Evolutionary conservation across 768 basidiomycete species (phyloP), one percentile per base, ranked within the genome.

Genomic region (Tremella yokohamensis): DNA sequence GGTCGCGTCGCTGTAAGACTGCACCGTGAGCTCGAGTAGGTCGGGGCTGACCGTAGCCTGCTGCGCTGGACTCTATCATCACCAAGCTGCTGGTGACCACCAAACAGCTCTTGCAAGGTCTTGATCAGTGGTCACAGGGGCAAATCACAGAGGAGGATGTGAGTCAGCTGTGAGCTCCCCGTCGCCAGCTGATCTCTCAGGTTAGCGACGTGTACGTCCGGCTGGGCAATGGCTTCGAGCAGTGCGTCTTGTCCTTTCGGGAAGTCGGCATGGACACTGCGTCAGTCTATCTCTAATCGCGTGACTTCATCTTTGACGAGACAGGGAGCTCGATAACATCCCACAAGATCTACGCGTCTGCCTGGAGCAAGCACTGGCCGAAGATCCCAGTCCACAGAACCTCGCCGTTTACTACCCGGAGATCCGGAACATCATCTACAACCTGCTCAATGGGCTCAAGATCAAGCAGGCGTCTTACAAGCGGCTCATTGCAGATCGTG

Each of bases 131-230:
- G 75, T 67, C 73, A 1, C 63, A 63, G 44, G 59, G 69, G 2
- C 40, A 60, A n/a, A 57, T 68, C 44, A 57, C 63, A 7, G 73
- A 74, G 45, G 65, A 68, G 15, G 72, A 63, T 54, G 74, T 73
- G 52, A 56, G 69, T 62, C 22, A 6, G 42, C 42, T 45, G 22
- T n/a, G n/a, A n/a, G 42, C 42, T 22, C 15, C n/a, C 15, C 42
- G 4, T 15, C n/a, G 22, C 42, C 22, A 49, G 24, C 49, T 20
- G 25, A 49, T 45, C n/a, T 45, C 7, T 42, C 81, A 88, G 65
- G 91, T 99, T 73, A 96, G 92, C 81, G 90, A 97, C 76, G 89
- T 96, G 54, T 99, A 99, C 77, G 96, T 99, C 54, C 84, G 85
- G 54, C 81, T 99, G 20, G 96, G 96, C 20, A 97, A 98, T 77